These are phyloP conservation scores for Cicer pinnatifidum DNA, from an alignment of 306 rosid genomes.

Conservation along the genomic window DNA sequence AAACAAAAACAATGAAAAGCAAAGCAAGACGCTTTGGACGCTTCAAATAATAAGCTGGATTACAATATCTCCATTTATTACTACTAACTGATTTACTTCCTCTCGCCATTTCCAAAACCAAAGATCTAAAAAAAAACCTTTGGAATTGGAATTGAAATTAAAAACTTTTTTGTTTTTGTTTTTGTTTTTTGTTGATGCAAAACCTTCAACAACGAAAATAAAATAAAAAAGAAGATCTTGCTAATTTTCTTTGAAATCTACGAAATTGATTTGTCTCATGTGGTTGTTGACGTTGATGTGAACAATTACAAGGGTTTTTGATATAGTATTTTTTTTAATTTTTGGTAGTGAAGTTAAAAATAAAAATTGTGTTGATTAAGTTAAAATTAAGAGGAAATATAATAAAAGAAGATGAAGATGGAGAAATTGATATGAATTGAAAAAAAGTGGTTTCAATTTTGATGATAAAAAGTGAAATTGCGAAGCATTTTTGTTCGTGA, in stretches of 20 bases:
- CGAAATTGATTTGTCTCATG: conserved; percentile 40
- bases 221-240: not conserved
- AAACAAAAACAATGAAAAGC: conserved; percentile 79
- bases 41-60: conserved; percentile 86
- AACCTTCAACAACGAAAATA: not conserved
- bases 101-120: conserved; percentile 65
- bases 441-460: no score
- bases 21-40: conserved; percentile 87
- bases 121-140: conserved; percentile 4
- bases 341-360: not conserved
- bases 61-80: conserved; percentile 64
- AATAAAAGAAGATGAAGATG: no score
- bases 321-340: not conserved
- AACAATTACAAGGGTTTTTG: conserved; percentile 10
- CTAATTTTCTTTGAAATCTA: conserved; percentile 43
- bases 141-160: not conserved
- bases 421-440: no score
- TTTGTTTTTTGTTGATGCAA: not conserved
- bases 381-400: no score
- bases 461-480: no score
- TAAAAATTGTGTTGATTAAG: no score
- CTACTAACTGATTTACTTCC: conserved; percentile 60
- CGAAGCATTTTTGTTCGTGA: no score
- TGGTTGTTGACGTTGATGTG: conserved; percentile 4
- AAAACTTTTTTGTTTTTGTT: not conserved